Conservation (phyloP, 2,329 filamentous ascomycete species). For the Thielaviopsis punctulata region DNA sequence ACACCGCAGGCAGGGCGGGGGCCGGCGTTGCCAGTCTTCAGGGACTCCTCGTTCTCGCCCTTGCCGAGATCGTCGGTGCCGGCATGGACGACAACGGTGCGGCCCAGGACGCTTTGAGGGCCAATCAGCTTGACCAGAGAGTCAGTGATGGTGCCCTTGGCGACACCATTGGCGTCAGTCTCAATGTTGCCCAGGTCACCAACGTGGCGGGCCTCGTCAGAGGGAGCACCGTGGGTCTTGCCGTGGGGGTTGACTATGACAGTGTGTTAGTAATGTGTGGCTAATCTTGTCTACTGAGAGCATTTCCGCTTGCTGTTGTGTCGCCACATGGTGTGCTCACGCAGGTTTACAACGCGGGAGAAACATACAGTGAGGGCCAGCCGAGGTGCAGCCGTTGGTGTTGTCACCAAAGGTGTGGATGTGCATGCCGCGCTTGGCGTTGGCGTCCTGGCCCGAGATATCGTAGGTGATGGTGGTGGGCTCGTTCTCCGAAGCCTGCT, state of each 20-base stretch:
- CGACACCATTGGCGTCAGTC: constrained; percentile 83
- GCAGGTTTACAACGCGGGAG: constrained; percentile 7
- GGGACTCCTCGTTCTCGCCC: constrained; percentile 81
- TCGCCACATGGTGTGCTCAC: not conserved
- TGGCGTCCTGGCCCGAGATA: constrained; percentile 81
- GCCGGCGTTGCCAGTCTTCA: constrained; percentile 97
- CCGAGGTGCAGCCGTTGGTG: constrained; percentile 98
- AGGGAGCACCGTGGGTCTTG: constrained; percentile 82
- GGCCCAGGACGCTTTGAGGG: constrained; percentile 84
- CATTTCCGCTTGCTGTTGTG: constrained; percentile 12
- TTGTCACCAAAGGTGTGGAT: constrained; percentile 99
- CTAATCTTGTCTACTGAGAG: not conserved
- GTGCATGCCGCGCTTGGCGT: constrained; percentile 95
- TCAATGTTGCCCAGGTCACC: constrained; percentile 96
- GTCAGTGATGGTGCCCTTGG: constrained; percentile 65
- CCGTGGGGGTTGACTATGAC: constrained; percentile 74
- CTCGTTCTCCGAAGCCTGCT: constrained; percentile 68
- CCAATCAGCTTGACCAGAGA: constrained; percentile 88
- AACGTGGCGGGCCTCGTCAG: constrained; percentile 75
- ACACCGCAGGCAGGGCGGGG: constrained; percentile 88
- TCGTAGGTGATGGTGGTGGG: constrained; percentile 83
- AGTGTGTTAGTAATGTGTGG: not conserved
- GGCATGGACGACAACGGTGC: constrained; percentile 84
- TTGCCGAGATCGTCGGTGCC: constrained; percentile 95
- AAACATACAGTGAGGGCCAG: constrained; percentile 91